phyloP scores from a whole-genome alignment of 1,139 yeast species.

The Eremothecium cymbalariae region DNA sequence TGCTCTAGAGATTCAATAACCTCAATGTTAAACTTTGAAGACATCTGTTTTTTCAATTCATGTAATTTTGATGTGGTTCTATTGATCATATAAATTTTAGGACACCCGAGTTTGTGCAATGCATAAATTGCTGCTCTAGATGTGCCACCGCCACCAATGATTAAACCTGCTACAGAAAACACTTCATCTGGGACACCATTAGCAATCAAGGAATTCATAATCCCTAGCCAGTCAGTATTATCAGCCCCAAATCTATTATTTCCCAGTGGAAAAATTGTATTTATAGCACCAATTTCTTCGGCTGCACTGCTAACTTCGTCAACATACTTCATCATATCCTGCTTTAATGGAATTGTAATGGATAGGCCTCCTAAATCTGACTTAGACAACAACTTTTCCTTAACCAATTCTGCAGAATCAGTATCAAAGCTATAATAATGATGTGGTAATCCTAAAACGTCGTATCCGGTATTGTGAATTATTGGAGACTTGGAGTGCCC shows the following conservation, averaged over 20 bases:
- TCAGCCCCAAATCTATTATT: slow-evolving; percentile 62
- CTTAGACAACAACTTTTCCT: slow-evolving; percentile 40
- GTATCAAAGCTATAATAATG: slow-evolving; percentile 63
- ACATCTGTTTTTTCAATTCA: slow-evolving; percentile 54
- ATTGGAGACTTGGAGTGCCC: slow-evolving; percentile 82
- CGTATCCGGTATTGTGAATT: slow-evolving; percentile 71
- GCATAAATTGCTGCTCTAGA: slow-evolving; percentile 94
- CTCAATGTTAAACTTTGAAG: slow-evolving; percentile 50
- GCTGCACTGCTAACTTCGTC: slow-evolving; percentile 67
- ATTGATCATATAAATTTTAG: slow-evolving; percentile 68
- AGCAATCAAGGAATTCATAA: slow-evolving; percentile 54
- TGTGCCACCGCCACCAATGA: slow-evolving; percentile 97
- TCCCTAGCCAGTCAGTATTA: slow-evolving; percentile 95
- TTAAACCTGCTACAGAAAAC: slow-evolving; percentile 49
- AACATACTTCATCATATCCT: slow-evolving; percentile 63
- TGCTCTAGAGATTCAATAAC: slow-evolving; percentile 47
- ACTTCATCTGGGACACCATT: slow-evolving; percentile 48
- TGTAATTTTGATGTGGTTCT: slow-evolving; percentile 64
- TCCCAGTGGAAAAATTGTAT: slow-evolving; percentile 62
- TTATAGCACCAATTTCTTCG: slow-evolving; percentile 78
- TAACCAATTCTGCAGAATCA: slow-evolving; percentile 45
- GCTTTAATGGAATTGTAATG: slow-evolving; percentile 82
- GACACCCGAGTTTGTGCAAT: slow-evolving; percentile 68
- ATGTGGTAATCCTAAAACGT: slow-evolving; percentile 70
- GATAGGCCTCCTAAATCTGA: slow-evolving; percentile 76